Evolutionary conservation across 768 basidiomycete species (phyloP), one percentile per base, ranked within the genome.

Genomic region (Epithele typhae): DNA sequence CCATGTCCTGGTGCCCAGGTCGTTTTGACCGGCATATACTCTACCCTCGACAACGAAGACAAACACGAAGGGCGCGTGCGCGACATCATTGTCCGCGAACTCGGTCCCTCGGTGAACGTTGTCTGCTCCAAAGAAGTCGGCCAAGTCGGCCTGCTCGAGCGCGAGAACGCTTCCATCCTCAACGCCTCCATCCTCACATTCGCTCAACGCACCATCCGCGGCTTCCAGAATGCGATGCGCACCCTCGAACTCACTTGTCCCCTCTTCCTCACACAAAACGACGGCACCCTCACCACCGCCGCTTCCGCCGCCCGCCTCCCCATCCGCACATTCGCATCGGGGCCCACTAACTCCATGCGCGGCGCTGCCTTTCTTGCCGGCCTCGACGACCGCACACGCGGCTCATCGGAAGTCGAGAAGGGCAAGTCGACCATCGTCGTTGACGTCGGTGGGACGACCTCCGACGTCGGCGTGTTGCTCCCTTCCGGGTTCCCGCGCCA

Each of bases 301-400:
- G 59, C 64, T 0, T 64, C 74, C 37, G 82, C 81, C 1, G 75
- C 74, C 0, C 65, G 67, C 23, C 67, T 84, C 33, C 83, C 83
- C 2, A 78, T 85, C 55, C 71, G 76, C 44, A 85, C 83, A 0
- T 85, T 75, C 46, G 44, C 62, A n/a, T 58, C 56, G 10, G 58
- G 61, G 4, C 76, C 81, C 5, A 85, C 82, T 1, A 84, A 84
- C 59, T 82, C 80, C 1, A 85, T 84, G 81, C 68, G 82, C 40
- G 82, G 82, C 8, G 82, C 81, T 5, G 76, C 76, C 4, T 82
- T 77, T 59, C 67, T 84, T 4, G 74, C 81, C 1, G 73, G 71
- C 8, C 60, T 69, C 37, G 67, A 66, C 51, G 60, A 9, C 48
- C 32, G 14, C 21, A 43, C 27, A 37, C 40, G 47, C 12, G 30